A percentile compares a stretch with the other conserved stretches of the same genome.
Conservation (phyloP, 1,284 basidiomycete genomes). For the Fistulinella staudtii region DNA sequence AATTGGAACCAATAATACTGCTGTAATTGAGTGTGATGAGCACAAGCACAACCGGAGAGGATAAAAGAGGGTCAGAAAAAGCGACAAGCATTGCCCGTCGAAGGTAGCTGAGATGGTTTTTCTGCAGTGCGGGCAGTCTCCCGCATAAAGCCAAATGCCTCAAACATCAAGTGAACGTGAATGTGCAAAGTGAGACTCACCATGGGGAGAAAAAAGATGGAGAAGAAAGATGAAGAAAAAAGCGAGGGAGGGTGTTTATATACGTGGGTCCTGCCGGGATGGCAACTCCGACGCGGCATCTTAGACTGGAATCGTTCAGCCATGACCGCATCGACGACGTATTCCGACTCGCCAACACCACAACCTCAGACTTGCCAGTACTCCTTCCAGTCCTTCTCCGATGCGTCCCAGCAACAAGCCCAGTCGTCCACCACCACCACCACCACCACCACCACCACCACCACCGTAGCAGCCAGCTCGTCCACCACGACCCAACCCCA, state of each 20-base stretch:
- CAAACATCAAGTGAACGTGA: conserved; percentile 64
- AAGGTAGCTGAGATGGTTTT: conserved; percentile 62
- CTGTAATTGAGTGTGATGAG: not conserved
- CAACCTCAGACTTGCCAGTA: conserved; percentile 26
- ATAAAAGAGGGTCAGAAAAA: conserved; percentile 39
- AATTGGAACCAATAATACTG: too few relatives aligned
- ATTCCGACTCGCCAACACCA: conserved; percentile 31
- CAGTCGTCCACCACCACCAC: conserved; percentile 17
- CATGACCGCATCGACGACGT: conserved; percentile 32
- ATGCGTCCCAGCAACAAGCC: conserved; percentile 20
- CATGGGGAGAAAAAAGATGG: conserved; percentile 1
- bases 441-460: conserved; percentile 17
- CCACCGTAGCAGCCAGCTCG: conserved; percentile 15
- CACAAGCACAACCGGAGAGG: not conserved
- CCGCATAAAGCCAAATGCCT: conserved; percentile 89
- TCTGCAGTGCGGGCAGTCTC: conserved; percentile 53
- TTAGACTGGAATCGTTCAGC: conserved; percentile 8
- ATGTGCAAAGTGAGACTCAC: conserved; percentile 10
- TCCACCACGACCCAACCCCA: conserved; percentile 35
- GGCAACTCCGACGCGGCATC: conserved; percentile 27
- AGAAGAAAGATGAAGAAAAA: not conserved
- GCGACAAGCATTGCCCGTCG: conserved; percentile 41
- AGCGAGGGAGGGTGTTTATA: conserved; percentile 21
- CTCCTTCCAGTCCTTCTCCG: conserved; percentile 20
- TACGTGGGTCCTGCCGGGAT: conserved; percentile 13